Conservation (phyloP, 1,284 basidiomycete species). For the Tilletiopsis washingtonensis region DNA sequence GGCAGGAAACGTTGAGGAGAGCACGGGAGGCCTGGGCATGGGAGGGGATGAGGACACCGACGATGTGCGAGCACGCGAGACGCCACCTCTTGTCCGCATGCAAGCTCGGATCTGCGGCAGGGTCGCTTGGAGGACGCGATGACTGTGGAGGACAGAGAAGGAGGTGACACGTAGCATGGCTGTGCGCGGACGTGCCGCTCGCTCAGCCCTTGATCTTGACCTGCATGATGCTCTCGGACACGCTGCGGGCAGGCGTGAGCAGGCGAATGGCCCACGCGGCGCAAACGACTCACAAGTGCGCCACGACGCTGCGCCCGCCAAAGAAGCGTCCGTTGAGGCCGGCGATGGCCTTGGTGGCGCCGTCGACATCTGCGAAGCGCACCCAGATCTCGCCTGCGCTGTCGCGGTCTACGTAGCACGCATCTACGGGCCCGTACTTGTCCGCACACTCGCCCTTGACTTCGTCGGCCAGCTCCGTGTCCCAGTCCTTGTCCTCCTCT, state of each 20-base stretch:
- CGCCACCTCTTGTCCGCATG: too few species aligned
- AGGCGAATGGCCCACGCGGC: too few species aligned
- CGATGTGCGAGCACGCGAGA: too few species aligned
- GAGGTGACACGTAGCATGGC: too few species aligned
- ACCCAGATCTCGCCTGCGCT: constrained; percentile 88
- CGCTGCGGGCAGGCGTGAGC: too few species aligned
- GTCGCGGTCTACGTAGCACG: constrained; percentile 88
- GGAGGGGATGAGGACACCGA: neutral
- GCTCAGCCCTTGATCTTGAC: too few species aligned
- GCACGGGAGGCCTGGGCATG: neutral
- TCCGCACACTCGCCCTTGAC: constrained; percentile 85
- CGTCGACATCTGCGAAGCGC: constrained; percentile 72
- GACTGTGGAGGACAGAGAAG: too few species aligned
- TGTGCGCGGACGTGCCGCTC: too few species aligned
- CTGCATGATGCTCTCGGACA: too few species aligned
- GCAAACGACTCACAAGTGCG: constrained; percentile 35
- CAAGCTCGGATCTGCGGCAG: neutral
- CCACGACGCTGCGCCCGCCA: constrained; percentile 38
- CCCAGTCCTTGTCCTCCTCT: constrained; percentile 93
- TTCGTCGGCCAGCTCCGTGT: constrained; percentile 88
- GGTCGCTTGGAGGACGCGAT: neutral
- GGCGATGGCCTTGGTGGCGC: constrained; percentile 72
- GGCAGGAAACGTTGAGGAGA: neutral
- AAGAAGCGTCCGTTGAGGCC: constrained; percentile 73
- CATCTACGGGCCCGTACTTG: constrained; percentile 79